phyloP scores from a whole-genome alignment of 495 filamentous ascomycete genomes.

The Neurospora sp. region DNA sequence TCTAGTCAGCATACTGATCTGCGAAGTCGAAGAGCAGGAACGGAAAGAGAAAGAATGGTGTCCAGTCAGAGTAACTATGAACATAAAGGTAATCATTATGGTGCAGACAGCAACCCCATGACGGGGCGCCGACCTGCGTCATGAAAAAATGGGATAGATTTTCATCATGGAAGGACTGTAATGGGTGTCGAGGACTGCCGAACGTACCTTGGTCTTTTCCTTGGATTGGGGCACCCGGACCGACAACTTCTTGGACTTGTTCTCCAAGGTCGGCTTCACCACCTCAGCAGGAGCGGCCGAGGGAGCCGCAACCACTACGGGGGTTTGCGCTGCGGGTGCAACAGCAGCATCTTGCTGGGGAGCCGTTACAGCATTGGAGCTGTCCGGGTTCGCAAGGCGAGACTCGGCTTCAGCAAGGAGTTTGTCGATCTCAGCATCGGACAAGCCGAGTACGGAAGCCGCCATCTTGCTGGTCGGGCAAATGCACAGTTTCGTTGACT shows the following conservation, averaged over 20 bases:
- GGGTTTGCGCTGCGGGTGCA: conserved; percentile 3
- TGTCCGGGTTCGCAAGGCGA: conserved; percentile 17
- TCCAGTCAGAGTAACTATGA: conserved; percentile 99
- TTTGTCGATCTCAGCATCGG: conserved; percentile 22
- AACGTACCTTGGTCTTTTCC: conserved; percentile 32
- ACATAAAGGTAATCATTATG: conserved; percentile 57
- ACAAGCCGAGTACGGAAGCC: conserved; percentile 8
- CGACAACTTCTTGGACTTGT: conserved; percentile 24
- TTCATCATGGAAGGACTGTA: conserved; percentile 27
- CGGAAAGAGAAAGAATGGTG: not conserved
- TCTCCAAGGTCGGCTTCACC: conserved; percentile 9
- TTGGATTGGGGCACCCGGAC: conserved; percentile 31
- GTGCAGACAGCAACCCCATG: conserved; percentile 30
- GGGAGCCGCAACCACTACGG: conserved; percentile 3
- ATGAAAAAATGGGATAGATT: conserved; percentile 26
- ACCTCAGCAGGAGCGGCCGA: conserved; percentile 14
- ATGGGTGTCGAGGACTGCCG: not conserved
- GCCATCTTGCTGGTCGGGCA: conserved; percentile 9
- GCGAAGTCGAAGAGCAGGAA: conserved; percentile 3
- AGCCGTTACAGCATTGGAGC: conserved; percentile 6
- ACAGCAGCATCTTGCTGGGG: not conserved
- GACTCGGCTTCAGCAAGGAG: conserved; percentile 23
- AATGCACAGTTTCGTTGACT: not conserved
- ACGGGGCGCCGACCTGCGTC: conserved; percentile 38
- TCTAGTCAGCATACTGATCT: conserved; percentile 11